Percentiles rank a stretch among this genome's conserved stretches.
phyloP scores from a whole-genome alignment of 208 protist species.

The Leptomonas seymouri region DNA sequence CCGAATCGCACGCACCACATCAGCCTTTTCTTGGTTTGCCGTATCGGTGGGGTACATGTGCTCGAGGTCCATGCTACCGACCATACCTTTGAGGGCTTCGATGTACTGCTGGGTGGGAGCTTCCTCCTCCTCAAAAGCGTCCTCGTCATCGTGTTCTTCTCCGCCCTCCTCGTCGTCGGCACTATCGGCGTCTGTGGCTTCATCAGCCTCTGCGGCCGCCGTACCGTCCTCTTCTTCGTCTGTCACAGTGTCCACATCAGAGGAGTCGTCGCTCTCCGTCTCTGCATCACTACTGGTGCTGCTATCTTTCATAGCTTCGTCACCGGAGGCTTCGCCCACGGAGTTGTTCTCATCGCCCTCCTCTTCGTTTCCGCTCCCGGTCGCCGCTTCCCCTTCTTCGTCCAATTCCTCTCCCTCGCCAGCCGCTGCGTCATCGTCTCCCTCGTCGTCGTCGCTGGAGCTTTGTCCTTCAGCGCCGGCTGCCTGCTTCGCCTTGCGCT shows the following conservation, averaged over 20 bases:
- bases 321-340: constrained; percentile 18
- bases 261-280: constrained; percentile 17
- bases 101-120: constrained; percentile 87
- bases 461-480: constrained; percentile 30
- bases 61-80: constrained; percentile 83
- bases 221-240: constrained; percentile 37
- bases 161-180: constrained; percentile 14
- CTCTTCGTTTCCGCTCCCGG: constrained; percentile 6
- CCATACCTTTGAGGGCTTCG: constrained; percentile 80
- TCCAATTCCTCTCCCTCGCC: constrained; percentile 1
- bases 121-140: constrained; percentile 69
- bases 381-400: not conserved
- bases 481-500: constrained; percentile 52
- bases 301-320: constrained; percentile 16
- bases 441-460: constrained; percentile 13
- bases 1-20: constrained; percentile 78
- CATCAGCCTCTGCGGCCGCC: constrained; percentile 22
- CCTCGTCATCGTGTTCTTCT: constrained; percentile 30
- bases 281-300: constrained; percentile 17
- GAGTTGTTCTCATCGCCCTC: constrained; percentile 22
- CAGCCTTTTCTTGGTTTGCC: constrained; percentile 75
- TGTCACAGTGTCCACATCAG: constrained; percentile 20
- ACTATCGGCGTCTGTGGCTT: constrained; percentile 19
- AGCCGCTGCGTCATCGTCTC: not conserved
- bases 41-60: constrained; percentile 81